Percentiles rank a stretch among this genome's conserved stretches.
phyloP scores from a whole-genome alignment of 805 yeast genomes.

The Ogataea ramenticola region DNA sequence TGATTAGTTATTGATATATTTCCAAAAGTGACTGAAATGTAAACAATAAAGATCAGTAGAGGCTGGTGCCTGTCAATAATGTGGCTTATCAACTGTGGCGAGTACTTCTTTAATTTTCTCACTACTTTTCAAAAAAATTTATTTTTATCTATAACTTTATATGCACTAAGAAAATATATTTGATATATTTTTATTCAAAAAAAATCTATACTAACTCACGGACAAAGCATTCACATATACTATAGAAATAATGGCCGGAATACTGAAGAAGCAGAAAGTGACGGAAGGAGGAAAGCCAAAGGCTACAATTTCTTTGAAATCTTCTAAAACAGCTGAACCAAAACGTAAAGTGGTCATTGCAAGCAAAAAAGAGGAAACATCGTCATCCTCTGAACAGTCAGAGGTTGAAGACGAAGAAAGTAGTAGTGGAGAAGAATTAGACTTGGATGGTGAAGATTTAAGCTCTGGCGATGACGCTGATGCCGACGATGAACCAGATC shows the following conservation, averaged over 20 bases:
- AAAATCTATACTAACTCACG: too few species aligned
- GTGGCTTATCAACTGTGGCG: background rate
- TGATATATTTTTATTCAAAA: too few species aligned
- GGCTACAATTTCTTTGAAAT: background rate
- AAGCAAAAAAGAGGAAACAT: conserved; percentile 8
- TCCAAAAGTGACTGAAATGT: too few species aligned
- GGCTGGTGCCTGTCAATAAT: background rate
- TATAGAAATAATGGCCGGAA: background rate
- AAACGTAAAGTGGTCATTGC: conserved; percentile 2
- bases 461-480: conserved; percentile 12
- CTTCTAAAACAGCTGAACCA: background rate
- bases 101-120: background rate
- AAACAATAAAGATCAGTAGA: background rate
- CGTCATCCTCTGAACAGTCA: too few species aligned
- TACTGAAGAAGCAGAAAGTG: conserved; percentile 1
- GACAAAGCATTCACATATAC: too few species aligned
- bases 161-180: too few species aligned
- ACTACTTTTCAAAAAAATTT: background rate
- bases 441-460: conserved; percentile 9
- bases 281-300: background rate
- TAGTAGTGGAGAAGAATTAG: conserved; percentile 14
- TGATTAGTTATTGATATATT: too few species aligned
- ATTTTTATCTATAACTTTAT: background rate
- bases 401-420: conserved; percentile 8
- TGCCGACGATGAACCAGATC: conserved; percentile 13